Base-by-base conservation (phyloP, 345 rosid species). In the Camelina sativa region DNA sequence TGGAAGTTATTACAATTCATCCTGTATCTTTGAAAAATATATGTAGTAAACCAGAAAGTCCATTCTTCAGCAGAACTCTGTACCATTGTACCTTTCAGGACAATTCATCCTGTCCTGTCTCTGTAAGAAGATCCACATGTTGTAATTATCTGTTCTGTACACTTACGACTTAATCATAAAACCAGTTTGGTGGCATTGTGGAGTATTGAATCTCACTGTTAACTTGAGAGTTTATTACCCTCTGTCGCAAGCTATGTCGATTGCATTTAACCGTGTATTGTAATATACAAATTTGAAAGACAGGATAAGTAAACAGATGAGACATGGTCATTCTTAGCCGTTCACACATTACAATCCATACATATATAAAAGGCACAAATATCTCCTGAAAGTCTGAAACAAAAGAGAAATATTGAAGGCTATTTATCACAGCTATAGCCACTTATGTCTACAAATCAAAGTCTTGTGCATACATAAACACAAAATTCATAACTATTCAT, bases 391-490 rank as follows among this genome's bases (percentile, higher is more conserved):
- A 46, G 30, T 28, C 30, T 28, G 30, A 28, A 28, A 28, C 54
- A 69, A 23, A 47, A 63, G 52, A 63, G 52, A 30, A 6, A 16
- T 15, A 30, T 32, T 59, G 12, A 40, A 66, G 68, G 73, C 41
- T 48, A 47, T 48, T 3, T 47, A 47, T 48, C 2, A 38, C 61
- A 56, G 53, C 17, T 59, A 41, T 10, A 71, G 76, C 76, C 69
- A 72, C 43, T 57, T 71, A 58, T 59, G 81, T 52, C 50, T 57
- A 71, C 72, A 65, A 51, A 62, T 22, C 30, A 61, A 40, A 62
- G 79, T 76, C 58, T 76, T 43, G 7, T 62, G 59, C 75, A 67
- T 43, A 56, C 71, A 46, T 71, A 66, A 34, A 72, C 73, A 65
- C 62, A 22, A 62, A 55, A 46, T 16, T n/a, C 43, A 40, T 10